Evolutionary conservation across 179 eudicot species (phyloP).

Genomic region (Corrigiola litoralis): DNA sequence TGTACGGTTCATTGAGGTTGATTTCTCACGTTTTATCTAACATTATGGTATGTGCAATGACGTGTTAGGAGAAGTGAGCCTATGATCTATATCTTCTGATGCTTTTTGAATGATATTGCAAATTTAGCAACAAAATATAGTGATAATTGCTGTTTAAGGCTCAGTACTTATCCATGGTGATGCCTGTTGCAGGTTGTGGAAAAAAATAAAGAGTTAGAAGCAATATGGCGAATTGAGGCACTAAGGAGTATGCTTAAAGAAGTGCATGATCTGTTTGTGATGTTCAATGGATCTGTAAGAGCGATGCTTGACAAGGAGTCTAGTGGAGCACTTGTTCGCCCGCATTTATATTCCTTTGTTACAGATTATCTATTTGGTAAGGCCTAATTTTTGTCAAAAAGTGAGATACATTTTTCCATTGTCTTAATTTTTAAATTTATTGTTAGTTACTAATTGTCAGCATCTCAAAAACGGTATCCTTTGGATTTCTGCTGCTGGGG

Average conservation of each 20-base stretch:
- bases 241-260: constrained; percentile 80
- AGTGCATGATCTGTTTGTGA: constrained; percentile 75
- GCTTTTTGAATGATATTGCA: not conserved
- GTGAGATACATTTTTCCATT: constrained; percentile 19
- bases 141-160: not conserved
- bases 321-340: constrained; percentile 68
- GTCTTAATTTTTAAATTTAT: constrained; percentile 47
- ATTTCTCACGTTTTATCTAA: not conserved
- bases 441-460: constrained; percentile 90
- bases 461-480: constrained; percentile 81
- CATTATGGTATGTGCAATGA: not conserved
- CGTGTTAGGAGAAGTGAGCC: not conserved
- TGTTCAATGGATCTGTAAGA: constrained; percentile 86
- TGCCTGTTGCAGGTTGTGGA: constrained; percentile 59
- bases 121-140: not conserved
- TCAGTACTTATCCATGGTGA: not conserved
- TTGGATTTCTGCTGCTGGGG: constrained; percentile 98
- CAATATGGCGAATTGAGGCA: constrained; percentile 85
- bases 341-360: constrained; percentile 63
- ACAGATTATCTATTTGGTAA: constrained; percentile 86
- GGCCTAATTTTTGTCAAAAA: constrained; percentile 19
- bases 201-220: constrained; percentile 70
- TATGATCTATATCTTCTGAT: not conserved
- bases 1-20: not conserved
- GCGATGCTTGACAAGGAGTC: constrained; percentile 78